Percentiles rank a stretch among this genome's conserved stretches.
These are phyloP conservation scores for Leucosporidium creatinivorum DNA, from an alignment of 768 basidiomycete genomes.

Conservation along the genomic window DNA sequence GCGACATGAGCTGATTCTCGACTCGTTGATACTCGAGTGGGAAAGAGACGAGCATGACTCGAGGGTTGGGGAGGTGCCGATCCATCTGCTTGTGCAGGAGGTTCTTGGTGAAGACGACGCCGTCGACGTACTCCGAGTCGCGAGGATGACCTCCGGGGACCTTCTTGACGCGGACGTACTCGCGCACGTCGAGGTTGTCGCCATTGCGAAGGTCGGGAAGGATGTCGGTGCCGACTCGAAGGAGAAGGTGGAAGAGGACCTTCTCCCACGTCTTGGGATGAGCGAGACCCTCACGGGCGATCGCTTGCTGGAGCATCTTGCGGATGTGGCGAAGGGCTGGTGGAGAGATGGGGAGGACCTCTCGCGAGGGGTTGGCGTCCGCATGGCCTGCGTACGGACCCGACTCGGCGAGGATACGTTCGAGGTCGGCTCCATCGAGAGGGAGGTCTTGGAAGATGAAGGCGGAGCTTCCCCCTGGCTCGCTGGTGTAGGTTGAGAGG, in stretches of 20 bases:
- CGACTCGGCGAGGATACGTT: constrained; percentile 2
- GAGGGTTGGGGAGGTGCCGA: constrained; percentile 69
- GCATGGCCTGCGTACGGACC: background rate
- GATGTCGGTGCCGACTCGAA: constrained; percentile 67
- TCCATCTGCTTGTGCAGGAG: constrained; percentile 94
- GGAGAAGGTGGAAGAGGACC: constrained; percentile 66
- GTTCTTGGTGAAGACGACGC: constrained; percentile 95
- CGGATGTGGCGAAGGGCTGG: constrained; percentile 55
- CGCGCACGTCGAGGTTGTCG: constrained; percentile 87
- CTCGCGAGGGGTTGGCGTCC: background rate
- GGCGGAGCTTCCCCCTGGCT: background rate
- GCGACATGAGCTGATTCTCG: constrained; percentile 74
- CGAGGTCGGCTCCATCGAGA: background rate
- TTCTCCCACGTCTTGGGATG: constrained; percentile 83
- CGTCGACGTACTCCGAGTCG: constrained; percentile 94
- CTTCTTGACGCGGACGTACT: constrained; percentile 97
- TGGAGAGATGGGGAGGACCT: background rate
- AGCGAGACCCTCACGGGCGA: constrained; percentile 71
- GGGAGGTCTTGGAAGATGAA: background rate
- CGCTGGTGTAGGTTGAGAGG: background rate
- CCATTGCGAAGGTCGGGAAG: constrained; percentile 42
- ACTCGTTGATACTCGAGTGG: constrained; percentile 68
- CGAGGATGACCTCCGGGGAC: constrained; percentile 85
- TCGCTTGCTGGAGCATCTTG: constrained; percentile 82
- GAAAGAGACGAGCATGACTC: constrained; percentile 83